Evolutionary conservation across 257 asterid species (phyloP).

Genomic region (Salvia hispanica): DNA sequence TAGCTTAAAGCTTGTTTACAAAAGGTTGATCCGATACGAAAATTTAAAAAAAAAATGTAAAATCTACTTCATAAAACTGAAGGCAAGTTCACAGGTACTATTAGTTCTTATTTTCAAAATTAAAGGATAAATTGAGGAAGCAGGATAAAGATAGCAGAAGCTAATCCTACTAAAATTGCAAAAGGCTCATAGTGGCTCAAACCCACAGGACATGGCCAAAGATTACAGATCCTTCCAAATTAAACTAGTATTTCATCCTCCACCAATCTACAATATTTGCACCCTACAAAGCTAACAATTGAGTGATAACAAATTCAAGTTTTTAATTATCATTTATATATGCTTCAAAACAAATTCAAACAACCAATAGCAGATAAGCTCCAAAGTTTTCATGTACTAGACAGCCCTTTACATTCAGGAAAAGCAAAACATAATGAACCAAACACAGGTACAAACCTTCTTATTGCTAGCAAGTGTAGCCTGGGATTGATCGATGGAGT

Average conservation of each 20-base stretch:
- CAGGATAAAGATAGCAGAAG: background rate
- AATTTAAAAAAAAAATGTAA: background rate
- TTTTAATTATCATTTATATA: conserved; percentile 10
- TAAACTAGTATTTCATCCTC: conserved; percentile 15
- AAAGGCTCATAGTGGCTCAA: conserved; percentile 16
- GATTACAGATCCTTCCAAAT: conserved; percentile 9
- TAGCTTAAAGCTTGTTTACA: conserved; percentile 13
- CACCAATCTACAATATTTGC: conserved; percentile 16
- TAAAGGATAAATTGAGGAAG: conserved; percentile 4
- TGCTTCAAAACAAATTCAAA: background rate
- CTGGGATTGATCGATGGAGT: conserved; percentile 75
- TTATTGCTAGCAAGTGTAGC: conserved; percentile 86
- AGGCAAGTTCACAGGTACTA: background rate
- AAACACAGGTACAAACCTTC: conserved; percentile 59
- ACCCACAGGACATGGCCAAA: conserved; percentile 14
- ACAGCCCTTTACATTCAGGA: conserved; percentile 22
- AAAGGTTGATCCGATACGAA: conserved; percentile 6
- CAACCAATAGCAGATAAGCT: conserved; percentile 13
- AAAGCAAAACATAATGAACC: conserved; percentile 32
- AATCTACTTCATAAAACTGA: conserved; percentile 1
- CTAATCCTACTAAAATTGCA: conserved; percentile 3
- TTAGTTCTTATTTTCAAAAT: background rate
- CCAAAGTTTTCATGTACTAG: conserved; percentile 4
- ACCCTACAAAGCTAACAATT: conserved; percentile 2
- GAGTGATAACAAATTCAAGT: conserved; percentile 16